Evolutionary conservation across 106 monocot species (phyloP), one percentile per base, ranked within the genome.

Genomic region (Ottelia alismoides): DNA sequence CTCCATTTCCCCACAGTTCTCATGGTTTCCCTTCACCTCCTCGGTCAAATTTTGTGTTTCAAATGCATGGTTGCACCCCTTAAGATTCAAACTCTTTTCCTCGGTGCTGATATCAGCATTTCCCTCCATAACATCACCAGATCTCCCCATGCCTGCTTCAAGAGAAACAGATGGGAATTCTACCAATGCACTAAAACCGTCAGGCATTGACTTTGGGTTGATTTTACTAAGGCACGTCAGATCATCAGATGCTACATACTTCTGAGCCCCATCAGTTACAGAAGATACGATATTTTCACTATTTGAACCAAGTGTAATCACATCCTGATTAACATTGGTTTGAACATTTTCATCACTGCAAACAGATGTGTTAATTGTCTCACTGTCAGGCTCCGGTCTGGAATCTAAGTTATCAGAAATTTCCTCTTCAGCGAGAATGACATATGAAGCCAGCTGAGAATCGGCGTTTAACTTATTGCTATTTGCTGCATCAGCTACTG

Each of bases 401-500:
- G n/a, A n/a, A n/a, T n/a, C n/a, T n/a, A n/a, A n/a, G n/a, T n/a
- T n/a, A n/a, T n/a, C 40, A 43, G 40, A 6, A 43, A 6, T 7
- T 43, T 43, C 40, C 10, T 43, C 40, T 43, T 43, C 10, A 16
- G 10, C 40, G 40, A 43, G 6, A 6, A 43, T 16, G 16, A 43
- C 40, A 43, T 43, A 43, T 43, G 40, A 43, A 50, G 65, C 68
- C 31, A 67, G 52, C 58, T 68, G 35, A 20, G 52, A 47, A 53
- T 52, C 51, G 12, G 21, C 28, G 40, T 43, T 57, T 31, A 69
- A 55, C 11, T 12, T 70, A n/a, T n/a, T n/a, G 48, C 44, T 74
- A 66, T 47, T 52, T 0, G 28, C 43, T 61, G 78, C 77, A 43
- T 55, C 31, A 30, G 66, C 53, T 30, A 50, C 31, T 65, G 30